A percentile compares a stretch with the other conserved stretches of the same genome.
Evolutionary conservation across 2,329 filamentous ascomycete species (phyloP).

Genomic region (Xylaria sp.): DNA sequence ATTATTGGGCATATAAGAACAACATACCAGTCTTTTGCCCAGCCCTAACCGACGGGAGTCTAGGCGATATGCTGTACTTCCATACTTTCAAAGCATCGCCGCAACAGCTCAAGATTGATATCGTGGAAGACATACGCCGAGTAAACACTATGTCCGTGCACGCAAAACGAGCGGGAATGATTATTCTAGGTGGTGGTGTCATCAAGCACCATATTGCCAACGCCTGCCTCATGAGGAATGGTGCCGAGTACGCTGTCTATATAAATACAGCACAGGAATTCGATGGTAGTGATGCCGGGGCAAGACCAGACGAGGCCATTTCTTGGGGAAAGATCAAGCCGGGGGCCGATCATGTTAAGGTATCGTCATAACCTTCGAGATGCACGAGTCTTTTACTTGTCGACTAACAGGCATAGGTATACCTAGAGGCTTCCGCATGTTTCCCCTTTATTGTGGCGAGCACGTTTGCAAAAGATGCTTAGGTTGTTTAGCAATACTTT

Average conservation of each 20-base stretch:
- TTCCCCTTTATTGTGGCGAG: conserved; percentile 75
- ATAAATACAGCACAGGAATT: conserved; percentile 98
- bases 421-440: conserved; percentile 71
- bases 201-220: conserved; percentile 99
- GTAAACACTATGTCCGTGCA: conserved; percentile 93
- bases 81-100: conserved; percentile 94
- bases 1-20: conserved; percentile 98
- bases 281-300: conserved; percentile 95
- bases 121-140: conserved; percentile 90
- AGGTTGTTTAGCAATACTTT: neutral
- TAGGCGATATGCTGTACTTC: conserved; percentile 99
- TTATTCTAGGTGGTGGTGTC: conserved; percentile 93
- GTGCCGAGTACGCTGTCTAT: conserved; percentile 95
- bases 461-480: conserved; percentile 69
- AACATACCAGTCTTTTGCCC: conserved; percentile 97
- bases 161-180: conserved; percentile 91
- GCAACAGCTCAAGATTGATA: conserved; percentile 83
- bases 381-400: conserved; percentile 27
- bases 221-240: conserved; percentile 96
- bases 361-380: conserved; percentile 49
- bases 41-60: conserved; percentile 90
- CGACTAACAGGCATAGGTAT: conserved; percentile 59
- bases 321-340: conserved; percentile 99
- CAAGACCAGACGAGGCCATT: conserved; percentile 93
- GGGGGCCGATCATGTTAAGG: conserved; percentile 89